Evolutionary conservation across 345 rosid genomes (phyloP).

Genomic region (Erucastrum elatum): DNA sequence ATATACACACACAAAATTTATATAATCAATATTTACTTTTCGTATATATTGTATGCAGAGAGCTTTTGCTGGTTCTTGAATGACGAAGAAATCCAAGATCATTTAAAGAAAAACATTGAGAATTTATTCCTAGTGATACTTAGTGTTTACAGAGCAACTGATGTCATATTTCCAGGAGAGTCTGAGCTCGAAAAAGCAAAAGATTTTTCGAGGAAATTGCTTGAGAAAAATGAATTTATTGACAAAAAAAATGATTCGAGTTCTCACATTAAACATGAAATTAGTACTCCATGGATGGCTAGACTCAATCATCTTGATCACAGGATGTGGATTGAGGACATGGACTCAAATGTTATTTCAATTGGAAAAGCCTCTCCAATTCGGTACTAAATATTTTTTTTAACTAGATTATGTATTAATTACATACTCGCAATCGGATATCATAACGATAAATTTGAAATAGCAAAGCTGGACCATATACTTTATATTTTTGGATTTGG

Average conservation of each 20-base stretch:
- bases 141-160: conserved; percentile 57
- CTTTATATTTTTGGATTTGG: background rate
- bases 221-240: conserved; percentile 32
- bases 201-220: conserved; percentile 44
- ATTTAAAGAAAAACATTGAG: conserved; percentile 34
- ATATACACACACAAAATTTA: background rate
- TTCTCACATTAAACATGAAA: conserved; percentile 48
- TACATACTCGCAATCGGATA: background rate
- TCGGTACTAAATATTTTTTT: conserved; percentile 34
- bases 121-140: conserved; percentile 41
- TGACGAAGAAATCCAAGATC: conserved; percentile 35
- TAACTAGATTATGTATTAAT: conserved; percentile 39
- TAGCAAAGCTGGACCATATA: background rate
- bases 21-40: background rate
- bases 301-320: conserved; percentile 61
- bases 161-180: conserved; percentile 57
- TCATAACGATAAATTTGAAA: background rate
- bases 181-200: conserved; percentile 50
- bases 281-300: conserved; percentile 54
- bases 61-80: conserved; percentile 58
- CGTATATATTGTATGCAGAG: conserved; percentile 32
- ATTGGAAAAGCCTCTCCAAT: conserved; percentile 51
- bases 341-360: conserved; percentile 43
- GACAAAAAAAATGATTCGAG: background rate
- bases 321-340: conserved; percentile 62